These are phyloP conservation scores for Hemileccinum impolitum DNA, from an alignment of 768 basidiomycete genomes.

Conservation along the genomic window DNA sequence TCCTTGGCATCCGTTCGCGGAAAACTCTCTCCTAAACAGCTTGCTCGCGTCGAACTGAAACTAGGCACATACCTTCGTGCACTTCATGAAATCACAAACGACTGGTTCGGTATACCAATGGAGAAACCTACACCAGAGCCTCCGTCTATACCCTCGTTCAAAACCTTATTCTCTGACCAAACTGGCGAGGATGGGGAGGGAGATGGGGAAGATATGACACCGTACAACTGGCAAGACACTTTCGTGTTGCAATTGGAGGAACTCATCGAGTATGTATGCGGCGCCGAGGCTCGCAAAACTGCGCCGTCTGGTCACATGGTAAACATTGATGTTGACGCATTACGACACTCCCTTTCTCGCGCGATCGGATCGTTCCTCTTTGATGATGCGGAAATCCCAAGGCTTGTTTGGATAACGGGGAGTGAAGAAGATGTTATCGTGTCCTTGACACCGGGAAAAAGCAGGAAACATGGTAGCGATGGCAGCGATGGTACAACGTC, in stretches of 20 bases:
- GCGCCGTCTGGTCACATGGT: slow-evolving; percentile 8
- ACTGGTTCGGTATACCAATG: slow-evolving; percentile 65
- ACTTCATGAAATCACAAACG: slow-evolving; percentile 71
- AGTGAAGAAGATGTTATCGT: slow-evolving; percentile 58
- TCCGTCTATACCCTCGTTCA: slow-evolving; percentile 24
- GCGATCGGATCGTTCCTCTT: slow-evolving; percentile 76
- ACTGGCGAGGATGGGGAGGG: slow-evolving; percentile 7
- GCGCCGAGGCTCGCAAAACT: slow-evolving; percentile 13
- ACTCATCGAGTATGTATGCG: slow-evolving; percentile 45
- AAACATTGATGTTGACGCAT: slow-evolving; percentile 33
- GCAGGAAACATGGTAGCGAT: too few relatives aligned
- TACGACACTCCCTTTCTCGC: slow-evolving; percentile 54
- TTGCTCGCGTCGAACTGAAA: slow-evolving; percentile 51
- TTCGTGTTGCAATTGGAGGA: slow-evolving; percentile 60
- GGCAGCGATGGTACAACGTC: slow-evolving; percentile 5
- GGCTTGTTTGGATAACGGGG: slow-evolving; percentile 61
- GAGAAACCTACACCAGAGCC: slow-evolving; percentile 28
- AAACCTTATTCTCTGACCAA: slow-evolving; percentile 5
- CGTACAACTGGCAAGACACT: slow-evolving; percentile 73
- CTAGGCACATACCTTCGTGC: slow-evolving; percentile 59
- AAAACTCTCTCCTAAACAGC: slow-evolving; percentile 36
- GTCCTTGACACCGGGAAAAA: slow-evolving; percentile 28
- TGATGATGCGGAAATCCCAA: slow-evolving; percentile 72
- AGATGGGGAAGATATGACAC: slow-evolving; percentile 23
- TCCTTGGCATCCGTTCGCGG: slow-evolving; percentile 37